Conservation (phyloP, 805 yeast species). For the Sugiyamaella lignohabitans region DNA sequence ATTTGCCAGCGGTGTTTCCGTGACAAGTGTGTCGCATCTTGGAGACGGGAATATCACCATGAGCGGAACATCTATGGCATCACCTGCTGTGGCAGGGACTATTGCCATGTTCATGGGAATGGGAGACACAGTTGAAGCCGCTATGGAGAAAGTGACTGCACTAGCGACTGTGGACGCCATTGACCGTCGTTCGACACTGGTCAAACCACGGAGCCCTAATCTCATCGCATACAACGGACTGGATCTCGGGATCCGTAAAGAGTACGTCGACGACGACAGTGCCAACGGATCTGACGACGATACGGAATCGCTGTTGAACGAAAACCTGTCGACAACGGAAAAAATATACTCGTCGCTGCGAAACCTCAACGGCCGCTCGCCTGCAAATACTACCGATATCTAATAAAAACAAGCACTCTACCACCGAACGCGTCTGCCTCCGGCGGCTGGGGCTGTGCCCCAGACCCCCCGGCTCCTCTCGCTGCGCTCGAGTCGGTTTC, state of each 20-base stretch:
- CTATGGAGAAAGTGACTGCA: slow-evolving; percentile 21
- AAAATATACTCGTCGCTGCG: neutral
- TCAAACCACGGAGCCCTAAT: slow-evolving; percentile 27
- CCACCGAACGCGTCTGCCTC: too few species aligned
- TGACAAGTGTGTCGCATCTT: slow-evolving; percentile 32
- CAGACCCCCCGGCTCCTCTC: too few species aligned
- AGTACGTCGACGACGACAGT: slow-evolving; percentile 34
- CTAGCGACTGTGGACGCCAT: slow-evolving; percentile 24
- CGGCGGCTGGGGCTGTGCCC: too few species aligned
- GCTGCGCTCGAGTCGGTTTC: too few species aligned
- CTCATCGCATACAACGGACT: slow-evolving; percentile 22
- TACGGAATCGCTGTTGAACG: neutral
- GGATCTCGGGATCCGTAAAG: slow-evolving; percentile 36
- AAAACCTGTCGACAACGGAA: neutral
- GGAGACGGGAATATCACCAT: slow-evolving; percentile 19
- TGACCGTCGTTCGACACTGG: slow-evolving; percentile 23
- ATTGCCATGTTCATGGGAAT: slow-evolving; percentile 27
- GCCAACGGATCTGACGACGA: neutral
- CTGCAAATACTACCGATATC: too few species aligned
- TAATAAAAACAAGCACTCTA: too few species aligned
- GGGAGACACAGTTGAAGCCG: slow-evolving; percentile 25
- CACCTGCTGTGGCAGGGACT: slow-evolving; percentile 28
- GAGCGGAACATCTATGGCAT: slow-evolving; percentile 30
- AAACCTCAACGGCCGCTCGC: neutral
- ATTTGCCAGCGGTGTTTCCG: slow-evolving; percentile 72